Evolutionary conservation across 768 basidiomycete species (phyloP).

Genomic region (Lentinula boryana): DNA sequence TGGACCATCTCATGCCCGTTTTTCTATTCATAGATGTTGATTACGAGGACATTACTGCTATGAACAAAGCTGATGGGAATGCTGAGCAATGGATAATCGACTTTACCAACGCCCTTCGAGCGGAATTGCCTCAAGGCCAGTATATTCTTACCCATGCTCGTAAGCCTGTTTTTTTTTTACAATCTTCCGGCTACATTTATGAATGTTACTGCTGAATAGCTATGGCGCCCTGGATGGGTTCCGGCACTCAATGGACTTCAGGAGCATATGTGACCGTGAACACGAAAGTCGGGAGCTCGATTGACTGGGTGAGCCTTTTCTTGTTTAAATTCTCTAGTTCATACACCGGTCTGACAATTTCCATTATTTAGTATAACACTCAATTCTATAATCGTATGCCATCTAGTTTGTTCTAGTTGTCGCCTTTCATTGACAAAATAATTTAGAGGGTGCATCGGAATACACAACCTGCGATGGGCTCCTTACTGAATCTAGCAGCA

Average conservation of each 20-base stretch:
- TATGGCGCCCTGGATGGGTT: constrained; percentile 34
- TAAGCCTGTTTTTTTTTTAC: constrained; percentile 20
- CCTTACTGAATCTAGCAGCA: constrained; percentile 47
- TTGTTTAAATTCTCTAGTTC: constrained; percentile 4
- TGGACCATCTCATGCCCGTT: not conserved
- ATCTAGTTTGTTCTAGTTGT: not conserved
- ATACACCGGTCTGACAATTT: not conserved
- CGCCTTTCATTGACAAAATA: not conserved
- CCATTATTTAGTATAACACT: constrained; percentile 14
- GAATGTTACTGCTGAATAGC: constrained; percentile 20
- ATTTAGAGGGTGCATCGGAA: constrained; percentile 51
- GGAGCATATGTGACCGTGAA: constrained; percentile 59
- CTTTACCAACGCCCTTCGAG: constrained; percentile 47
- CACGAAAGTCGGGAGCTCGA: constrained; percentile 42
- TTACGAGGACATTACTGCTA: constrained; percentile 53
- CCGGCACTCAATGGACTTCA: constrained; percentile 36
- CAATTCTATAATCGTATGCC: constrained; percentile 42
- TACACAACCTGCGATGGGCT: constrained; percentile 61
- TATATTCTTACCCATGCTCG: constrained; percentile 55
- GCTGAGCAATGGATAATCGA: constrained; percentile 55
- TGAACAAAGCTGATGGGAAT: constrained; percentile 42
- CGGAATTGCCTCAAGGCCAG: constrained; percentile 38
- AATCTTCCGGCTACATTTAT: not conserved
- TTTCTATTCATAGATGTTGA: not conserved
- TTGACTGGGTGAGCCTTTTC: constrained; percentile 50